phyloP scores from a whole-genome alignment of 176 grass and related monocot genomes.

The Ensete ventricosum region DNA sequence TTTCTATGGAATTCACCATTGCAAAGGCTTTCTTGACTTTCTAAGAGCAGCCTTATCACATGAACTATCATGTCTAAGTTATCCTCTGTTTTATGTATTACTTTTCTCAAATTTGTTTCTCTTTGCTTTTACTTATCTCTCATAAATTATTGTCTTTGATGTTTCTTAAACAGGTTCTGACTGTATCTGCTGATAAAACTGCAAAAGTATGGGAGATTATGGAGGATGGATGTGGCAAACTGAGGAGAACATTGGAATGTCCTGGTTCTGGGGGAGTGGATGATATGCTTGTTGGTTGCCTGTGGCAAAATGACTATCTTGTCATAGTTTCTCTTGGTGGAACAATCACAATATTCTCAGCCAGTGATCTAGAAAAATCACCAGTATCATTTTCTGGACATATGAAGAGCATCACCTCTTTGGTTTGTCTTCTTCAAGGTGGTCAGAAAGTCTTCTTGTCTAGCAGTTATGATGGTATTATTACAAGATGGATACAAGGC shows the following conservation, averaged over 20 bases:
- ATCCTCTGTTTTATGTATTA: not conserved
- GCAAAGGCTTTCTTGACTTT: not conserved
- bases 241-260: constrained; percentile 63
- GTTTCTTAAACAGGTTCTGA: constrained; percentile 52
- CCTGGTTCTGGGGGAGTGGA: constrained; percentile 77
- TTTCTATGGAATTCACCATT: too few species aligned
- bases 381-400: constrained; percentile 87
- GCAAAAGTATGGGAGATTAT: constrained; percentile 95
- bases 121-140: not conserved
- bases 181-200: constrained; percentile 96
- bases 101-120: not conserved
- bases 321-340: constrained; percentile 91
- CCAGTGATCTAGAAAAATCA: constrained; percentile 48
- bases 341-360: constrained; percentile 67
- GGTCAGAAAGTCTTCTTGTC: constrained; percentile 64
- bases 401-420: constrained; percentile 65
- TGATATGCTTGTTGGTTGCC: constrained; percentile 94
- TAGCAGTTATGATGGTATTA: constrained; percentile 88
- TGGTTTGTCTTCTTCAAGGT: constrained; percentile 48
- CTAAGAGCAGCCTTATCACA: not conserved
- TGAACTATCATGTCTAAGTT: not conserved
- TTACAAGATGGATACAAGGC: constrained; percentile 75
- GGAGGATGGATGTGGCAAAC: constrained; percentile 65
- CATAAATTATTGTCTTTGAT: not conserved
- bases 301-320: constrained; percentile 92